Evolutionary conservation across 345 rosid genomes (phyloP), one percentile per base, ranked within the genome.

Genomic region (Xanthoceras sorbifolium): DNA sequence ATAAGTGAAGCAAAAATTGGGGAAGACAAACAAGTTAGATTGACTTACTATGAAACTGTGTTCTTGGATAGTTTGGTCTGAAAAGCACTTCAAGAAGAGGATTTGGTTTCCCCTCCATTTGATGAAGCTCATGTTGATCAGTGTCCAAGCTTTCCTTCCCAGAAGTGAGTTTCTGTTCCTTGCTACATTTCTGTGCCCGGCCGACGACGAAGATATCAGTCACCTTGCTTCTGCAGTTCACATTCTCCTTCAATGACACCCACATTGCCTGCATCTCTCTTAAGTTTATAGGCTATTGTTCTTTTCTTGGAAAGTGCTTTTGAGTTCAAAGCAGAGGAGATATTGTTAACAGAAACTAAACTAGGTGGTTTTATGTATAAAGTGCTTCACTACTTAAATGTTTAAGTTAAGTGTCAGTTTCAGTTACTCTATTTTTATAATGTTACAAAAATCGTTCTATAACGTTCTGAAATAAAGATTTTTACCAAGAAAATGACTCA

Each of bases 241-340:
- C 76, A 78, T 79, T 87, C 57, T 84, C 83, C 79, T 68, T 85
- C 85, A 85, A 32, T 22, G 85, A 80, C 40, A 55, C 34, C 90
- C 86, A 85, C 67, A 80, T 36, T 14, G 72, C 71, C 25, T 73
- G 78, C 88, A 85, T 85, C 23, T 83, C 62, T 73, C 22, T 67
- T 38, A 7, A 42, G 36, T 52, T 38, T 42, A 28, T 15, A 23
- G 31, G 15, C 54, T 46, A n/a, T 57, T 5, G 23, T 29, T n/a
- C n/a, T 28, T 10, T 46, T 54, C 6, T 9, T 40, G 67, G 10
- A 44, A 73, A 61, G 11, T 22, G 23, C 61, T 17, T 29, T 31
- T 18, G 20, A 22, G 12, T 7, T 18, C 26, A 44, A 42, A n/a
- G n/a, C n/a, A 1, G 34, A 44, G 26, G 5, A 44, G 31, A 44